phyloP scores from a whole-genome alignment of 2,329 filamentous ascomycete species.

The Fusarium hostae region DNA sequence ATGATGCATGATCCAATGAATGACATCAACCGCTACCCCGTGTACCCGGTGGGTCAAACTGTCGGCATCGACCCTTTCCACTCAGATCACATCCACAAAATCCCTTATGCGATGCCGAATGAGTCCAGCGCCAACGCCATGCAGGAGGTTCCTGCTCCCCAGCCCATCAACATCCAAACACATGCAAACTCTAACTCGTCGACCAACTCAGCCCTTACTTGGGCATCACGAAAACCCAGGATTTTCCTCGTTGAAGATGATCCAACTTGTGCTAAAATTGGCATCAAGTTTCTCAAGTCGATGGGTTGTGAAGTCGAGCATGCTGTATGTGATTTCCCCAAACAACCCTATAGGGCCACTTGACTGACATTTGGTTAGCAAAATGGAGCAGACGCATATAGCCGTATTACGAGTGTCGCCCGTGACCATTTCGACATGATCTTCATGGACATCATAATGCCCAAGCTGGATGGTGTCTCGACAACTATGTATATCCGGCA shows the following conservation, averaged over 20 bases:
- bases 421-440: conserved; percentile 71
- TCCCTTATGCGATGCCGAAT: conserved; percentile 82
- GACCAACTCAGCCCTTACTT: conserved; percentile 57
- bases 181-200: conserved; percentile 37
- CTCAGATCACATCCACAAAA: conserved; percentile 92
- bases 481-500: conserved; percentile 94
- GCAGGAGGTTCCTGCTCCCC: conserved; percentile 56
- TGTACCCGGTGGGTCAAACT: conserved; percentile 90
- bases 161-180: conserved; percentile 44
- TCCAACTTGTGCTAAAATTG: conserved; percentile 73
- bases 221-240: conserved; percentile 74
- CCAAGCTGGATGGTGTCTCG: conserved; percentile 91
- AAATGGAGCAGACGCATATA: conserved; percentile 92
- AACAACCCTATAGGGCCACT: not conserved
- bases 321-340: conserved; percentile 62
- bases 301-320: conserved; percentile 75
- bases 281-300: conserved; percentile 72
- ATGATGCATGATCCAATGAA: conserved; percentile 65
- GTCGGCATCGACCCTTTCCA: conserved; percentile 96
- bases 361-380: conserved; percentile 42
- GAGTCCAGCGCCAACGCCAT: conserved; percentile 53
- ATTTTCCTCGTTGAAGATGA: conserved; percentile 92
- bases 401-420: conserved; percentile 72
- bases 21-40: conserved; percentile 70
- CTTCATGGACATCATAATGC: conserved; percentile 97